phyloP scores from a whole-genome alignment of 169 alveolate species.

The Plasmodium gaboni region DNA sequence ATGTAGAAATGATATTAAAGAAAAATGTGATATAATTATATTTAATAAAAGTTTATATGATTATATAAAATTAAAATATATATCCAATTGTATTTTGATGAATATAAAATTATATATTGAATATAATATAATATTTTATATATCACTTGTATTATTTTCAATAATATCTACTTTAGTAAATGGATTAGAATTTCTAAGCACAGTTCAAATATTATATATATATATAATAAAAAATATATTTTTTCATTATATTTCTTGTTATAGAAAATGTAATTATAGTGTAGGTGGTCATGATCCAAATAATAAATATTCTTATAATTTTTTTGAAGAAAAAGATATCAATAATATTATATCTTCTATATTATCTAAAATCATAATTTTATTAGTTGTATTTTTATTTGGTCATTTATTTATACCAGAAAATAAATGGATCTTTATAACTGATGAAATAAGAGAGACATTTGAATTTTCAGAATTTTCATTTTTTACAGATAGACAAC shows the following conservation, averaged over 20 bases:
- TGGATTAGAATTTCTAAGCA: conserved; percentile 55
- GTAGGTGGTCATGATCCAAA: conserved; percentile 9
- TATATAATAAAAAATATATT: conserved; percentile 44
- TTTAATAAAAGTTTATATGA: conserved; percentile 53
- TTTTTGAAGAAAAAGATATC: conserved; percentile 40
- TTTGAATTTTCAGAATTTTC: conserved; percentile 62
- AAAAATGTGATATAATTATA: conserved; percentile 46
- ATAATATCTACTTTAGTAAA: conserved; percentile 47
- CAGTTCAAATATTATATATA: conserved; percentile 50
- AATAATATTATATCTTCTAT: conserved; percentile 40
- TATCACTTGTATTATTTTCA: conserved; percentile 28
- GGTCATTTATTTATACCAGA: conserved; percentile 74
- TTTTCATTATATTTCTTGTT: conserved; percentile 65
- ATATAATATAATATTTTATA: conserved; percentile 46
- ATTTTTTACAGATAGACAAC: conserved; percentile 16
- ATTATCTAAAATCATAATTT: conserved; percentile 24
- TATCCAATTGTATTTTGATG: conserved; percentile 41
- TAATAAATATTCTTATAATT: conserved; percentile 14
- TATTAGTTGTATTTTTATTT: conserved; percentile 40
- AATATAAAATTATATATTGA: conserved; percentile 46
- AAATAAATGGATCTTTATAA: conserved; percentile 36
- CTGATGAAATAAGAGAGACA: conserved; percentile 11
- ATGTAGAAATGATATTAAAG: conserved; percentile 37
- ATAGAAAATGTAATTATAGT: conserved; percentile 38
- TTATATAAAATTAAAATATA: conserved; percentile 49